Percentiles rank a stretch among this genome's conserved stretches.
phyloP scores from a whole-genome alignment of 1,284 basidiomycete genomes.

The Irpex sp. region DNA sequence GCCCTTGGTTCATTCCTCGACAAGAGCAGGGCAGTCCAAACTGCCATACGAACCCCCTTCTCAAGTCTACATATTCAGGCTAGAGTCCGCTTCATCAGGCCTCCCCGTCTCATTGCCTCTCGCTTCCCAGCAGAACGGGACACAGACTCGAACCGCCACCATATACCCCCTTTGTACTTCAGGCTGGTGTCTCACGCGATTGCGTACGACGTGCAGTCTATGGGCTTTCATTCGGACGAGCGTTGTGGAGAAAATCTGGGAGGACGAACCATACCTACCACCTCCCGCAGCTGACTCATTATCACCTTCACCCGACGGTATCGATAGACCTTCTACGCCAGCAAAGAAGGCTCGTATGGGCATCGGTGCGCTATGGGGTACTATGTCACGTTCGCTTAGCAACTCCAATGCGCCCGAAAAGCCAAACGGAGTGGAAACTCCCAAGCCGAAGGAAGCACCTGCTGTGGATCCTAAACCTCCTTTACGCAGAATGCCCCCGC shows the following conservation, averaged over 20 bases:
- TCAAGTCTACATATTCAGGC: slow-evolving; percentile 57
- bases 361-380: slow-evolving; percentile 29
- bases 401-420: slow-evolving; percentile 13
- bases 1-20: slow-evolving; percentile 16
- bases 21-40: slow-evolving; percentile 25
- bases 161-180: slow-evolving; percentile 70
- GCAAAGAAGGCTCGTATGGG: slow-evolving; percentile 28
- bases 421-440: background rate
- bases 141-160: slow-evolving; percentile 18
- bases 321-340: slow-evolving; percentile 23
- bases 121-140: slow-evolving; percentile 18
- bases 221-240: slow-evolving; percentile 86
- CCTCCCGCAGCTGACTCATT: slow-evolving; percentile 17
- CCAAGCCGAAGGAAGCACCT: background rate
- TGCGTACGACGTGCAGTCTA: slow-evolving; percentile 84
- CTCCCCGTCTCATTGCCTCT: slow-evolving; percentile 23
- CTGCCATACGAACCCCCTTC: slow-evolving; percentile 22
- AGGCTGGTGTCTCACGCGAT: slow-evolving; percentile 73
- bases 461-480: slow-evolving; percentile 14
- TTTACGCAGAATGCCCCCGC: slow-evolving; percentile 21
- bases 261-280: slow-evolving; percentile 48
- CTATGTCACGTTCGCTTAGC: slow-evolving; percentile 26
- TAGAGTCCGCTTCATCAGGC: slow-evolving; percentile 31
- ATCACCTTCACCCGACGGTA: background rate
- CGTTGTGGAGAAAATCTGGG: slow-evolving; percentile 81